A percentile compares a stretch with the other conserved stretches of the same genome.
These are phyloP conservation scores for Yamadazyma conglobata DNA, from an alignment of 1,139 yeast genomes.

Conservation along the genomic window DNA sequence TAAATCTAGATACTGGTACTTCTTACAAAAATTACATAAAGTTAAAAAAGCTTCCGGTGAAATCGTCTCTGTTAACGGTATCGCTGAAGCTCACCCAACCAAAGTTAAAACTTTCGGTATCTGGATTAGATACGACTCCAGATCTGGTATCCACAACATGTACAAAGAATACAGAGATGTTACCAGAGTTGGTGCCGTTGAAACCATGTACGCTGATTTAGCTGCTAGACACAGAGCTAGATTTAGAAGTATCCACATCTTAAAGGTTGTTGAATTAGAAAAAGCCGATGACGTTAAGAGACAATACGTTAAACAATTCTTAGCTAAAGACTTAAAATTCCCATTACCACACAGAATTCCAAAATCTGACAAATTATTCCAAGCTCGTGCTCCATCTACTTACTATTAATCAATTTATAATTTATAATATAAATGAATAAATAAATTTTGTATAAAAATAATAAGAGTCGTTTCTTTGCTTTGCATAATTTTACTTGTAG, in stretches of 20 bases:
- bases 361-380: slow-evolving; percentile 84
- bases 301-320: slow-evolving; percentile 97
- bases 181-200: slow-evolving; percentile 98
- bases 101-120: slow-evolving; percentile 99
- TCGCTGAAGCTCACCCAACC: slow-evolving; percentile 95
- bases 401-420: slow-evolving; percentile 60
- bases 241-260: slow-evolving; percentile 98
- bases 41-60: slow-evolving; percentile 99
- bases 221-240: slow-evolving; percentile 99
- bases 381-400: slow-evolving; percentile 94
- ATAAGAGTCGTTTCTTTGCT: too few species aligned
- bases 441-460: slow-evolving; percentile 8
- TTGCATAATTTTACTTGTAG: too few species aligned
- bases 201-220: slow-evolving; percentile 98
- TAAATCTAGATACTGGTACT: slow-evolving; percentile 99
- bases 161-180: slow-evolving; percentile 99
- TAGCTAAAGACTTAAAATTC: slow-evolving; percentile 95
- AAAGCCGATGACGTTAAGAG: slow-evolving; percentile 98
- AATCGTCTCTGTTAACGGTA: slow-evolving; percentile 87
- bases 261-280: slow-evolving; percentile 98
- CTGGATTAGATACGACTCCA: slow-evolving; percentile 99
- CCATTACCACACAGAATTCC: slow-evolving; percentile 99
- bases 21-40: slow-evolving; percentile 98
- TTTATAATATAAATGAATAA: slow-evolving; percentile 11
- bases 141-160: slow-evolving; percentile 99